These are phyloP conservation scores for Curvularia sp. DNA, from an alignment of 2,329 filamentous ascomycete species.

Conservation along the genomic window DNA sequence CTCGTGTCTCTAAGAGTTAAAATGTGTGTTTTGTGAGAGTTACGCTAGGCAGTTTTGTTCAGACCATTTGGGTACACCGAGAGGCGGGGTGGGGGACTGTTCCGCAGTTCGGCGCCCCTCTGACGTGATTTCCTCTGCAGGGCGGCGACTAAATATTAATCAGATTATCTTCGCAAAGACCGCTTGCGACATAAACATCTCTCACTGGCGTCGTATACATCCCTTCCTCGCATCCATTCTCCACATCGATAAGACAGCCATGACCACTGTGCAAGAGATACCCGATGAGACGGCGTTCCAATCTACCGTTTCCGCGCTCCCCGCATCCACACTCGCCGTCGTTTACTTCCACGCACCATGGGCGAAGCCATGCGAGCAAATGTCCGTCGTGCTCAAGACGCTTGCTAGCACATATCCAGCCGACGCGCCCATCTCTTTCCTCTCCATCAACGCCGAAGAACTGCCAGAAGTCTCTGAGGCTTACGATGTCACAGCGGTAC, in stretches of 20 bases:
- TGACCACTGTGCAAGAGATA: constrained; percentile 74
- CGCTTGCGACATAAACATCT: neutral
- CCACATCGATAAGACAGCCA: constrained; percentile 17
- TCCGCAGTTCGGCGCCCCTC: constrained; percentile 20
- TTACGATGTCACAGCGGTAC: constrained; percentile 94
- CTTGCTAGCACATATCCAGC: constrained; percentile 86
- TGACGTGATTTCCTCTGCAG: constrained; percentile 19
- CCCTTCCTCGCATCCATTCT: neutral
- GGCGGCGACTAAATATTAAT: constrained; percentile 19
- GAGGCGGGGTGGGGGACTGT: neutral
- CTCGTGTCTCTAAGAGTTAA: too few species aligned
- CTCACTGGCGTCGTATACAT: neutral
- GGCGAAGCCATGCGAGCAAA: constrained; percentile 95
- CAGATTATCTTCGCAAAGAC: constrained; percentile 4
- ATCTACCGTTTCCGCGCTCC: constrained; percentile 70
- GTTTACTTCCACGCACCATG: constrained; percentile 96
- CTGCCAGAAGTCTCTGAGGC: constrained; percentile 88
- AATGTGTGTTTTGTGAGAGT: too few species aligned
- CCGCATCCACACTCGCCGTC: constrained; percentile 75
- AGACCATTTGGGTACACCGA: too few species aligned
- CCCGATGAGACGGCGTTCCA: constrained; percentile 76
- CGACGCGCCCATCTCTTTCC: constrained; percentile 77
- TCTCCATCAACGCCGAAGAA: constrained; percentile 93
- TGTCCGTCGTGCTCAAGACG: constrained; percentile 83
- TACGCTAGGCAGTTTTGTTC: too few species aligned